Evolutionary conservation across 139 green algal species (phyloP).

Genomic region (Auxenochlorella pyrenoidosa): DNA sequence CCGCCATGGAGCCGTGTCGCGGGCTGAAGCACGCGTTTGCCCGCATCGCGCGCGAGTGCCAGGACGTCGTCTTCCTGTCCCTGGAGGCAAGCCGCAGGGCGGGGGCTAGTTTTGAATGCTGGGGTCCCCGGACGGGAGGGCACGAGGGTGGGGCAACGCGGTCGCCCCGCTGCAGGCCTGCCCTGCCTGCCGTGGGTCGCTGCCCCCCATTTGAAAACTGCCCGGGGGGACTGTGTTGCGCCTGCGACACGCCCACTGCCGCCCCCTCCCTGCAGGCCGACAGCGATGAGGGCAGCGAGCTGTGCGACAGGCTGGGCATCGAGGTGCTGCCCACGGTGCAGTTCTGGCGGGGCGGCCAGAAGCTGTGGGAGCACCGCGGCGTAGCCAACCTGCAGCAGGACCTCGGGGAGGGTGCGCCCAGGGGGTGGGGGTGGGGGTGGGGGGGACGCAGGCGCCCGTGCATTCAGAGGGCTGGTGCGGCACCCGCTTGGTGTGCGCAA

Average conservation of each 20-base stretch:
- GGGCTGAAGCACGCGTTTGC: slow-evolving; percentile 80
- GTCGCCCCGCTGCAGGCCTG: too few species aligned
- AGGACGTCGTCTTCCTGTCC: slow-evolving; percentile 75
- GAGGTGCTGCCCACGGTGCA: slow-evolving; percentile 82
- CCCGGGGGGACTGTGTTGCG: too few species aligned
- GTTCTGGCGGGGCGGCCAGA: slow-evolving; percentile 72
- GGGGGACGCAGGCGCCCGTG: too few species aligned
- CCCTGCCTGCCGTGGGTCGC: too few species aligned
- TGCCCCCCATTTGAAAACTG: too few species aligned
- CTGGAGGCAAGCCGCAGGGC: slow-evolving; percentile 54
- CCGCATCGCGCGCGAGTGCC: slow-evolving; percentile 79
- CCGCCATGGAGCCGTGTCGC: slow-evolving; percentile 63
- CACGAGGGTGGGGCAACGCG: too few species aligned
- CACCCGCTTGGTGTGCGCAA: not conserved
- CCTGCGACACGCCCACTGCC: not conserved
- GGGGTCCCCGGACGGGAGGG: too few species aligned
- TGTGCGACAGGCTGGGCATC: slow-evolving; percentile 77
- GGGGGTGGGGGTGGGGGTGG: too few species aligned
- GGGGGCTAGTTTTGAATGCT: too few species aligned
- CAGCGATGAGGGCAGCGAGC: slow-evolving; percentile 44
- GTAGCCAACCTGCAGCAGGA: slow-evolving; percentile 65
- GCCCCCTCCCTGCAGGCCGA: slow-evolving; percentile 53
- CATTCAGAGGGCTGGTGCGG: not conserved
- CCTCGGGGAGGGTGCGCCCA: slow-evolving; percentile 60
- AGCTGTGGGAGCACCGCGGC: slow-evolving; percentile 86